A percentile compares a stretch with the other conserved stretches of the same genome.
phyloP scores from a whole-genome alignment of 2,329 filamentous ascomycete species.

The Cladophialophora exuberans region DNA sequence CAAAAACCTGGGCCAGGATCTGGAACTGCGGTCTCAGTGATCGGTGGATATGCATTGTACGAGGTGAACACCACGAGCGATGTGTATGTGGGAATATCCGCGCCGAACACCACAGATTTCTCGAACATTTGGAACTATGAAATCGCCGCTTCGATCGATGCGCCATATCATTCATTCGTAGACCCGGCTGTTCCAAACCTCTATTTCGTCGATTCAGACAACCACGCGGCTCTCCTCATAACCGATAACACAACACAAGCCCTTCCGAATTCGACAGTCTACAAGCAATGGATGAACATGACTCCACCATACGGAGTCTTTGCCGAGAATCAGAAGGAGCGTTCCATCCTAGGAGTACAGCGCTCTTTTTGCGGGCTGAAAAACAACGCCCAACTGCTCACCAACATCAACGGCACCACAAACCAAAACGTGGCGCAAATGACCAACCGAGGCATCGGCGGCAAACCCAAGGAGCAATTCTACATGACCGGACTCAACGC shows the following conservation, averaged over 20 bases:
- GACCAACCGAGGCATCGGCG: slow-evolving; percentile 67
- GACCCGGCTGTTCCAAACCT: slow-evolving; percentile 58
- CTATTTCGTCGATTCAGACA: slow-evolving; percentile 83
- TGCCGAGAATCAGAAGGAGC: slow-evolving; percentile 64
- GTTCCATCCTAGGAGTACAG: slow-evolving; percentile 68
- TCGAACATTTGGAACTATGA: slow-evolving; percentile 75
- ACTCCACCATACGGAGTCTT: slow-evolving; percentile 75
- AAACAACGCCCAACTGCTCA: slow-evolving; percentile 65
- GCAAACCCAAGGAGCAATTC: slow-evolving; percentile 83
- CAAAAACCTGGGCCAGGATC: slow-evolving; percentile 67
- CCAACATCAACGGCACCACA: slow-evolving; percentile 57
- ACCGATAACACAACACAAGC: slow-evolving; percentile 71
- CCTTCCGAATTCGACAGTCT: slow-evolving; percentile 50
- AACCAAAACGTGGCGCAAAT: slow-evolving; percentile 60
- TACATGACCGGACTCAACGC: slow-evolving; percentile 75
- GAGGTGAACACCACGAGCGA: slow-evolving; percentile 65
- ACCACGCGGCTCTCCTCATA: slow-evolving; percentile 74
- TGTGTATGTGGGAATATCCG: slow-evolving; percentile 76
- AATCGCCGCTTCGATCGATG: slow-evolving; percentile 79
- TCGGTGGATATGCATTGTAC: slow-evolving; percentile 70
- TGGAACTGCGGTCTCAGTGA: slow-evolving; percentile 56
- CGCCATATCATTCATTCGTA: slow-evolving; percentile 65
- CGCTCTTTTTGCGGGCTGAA: slow-evolving; percentile 82
- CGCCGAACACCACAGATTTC: slow-evolving; percentile 67
- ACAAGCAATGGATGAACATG: slow-evolving; percentile 61